These are phyloP conservation scores for Carpinus viminea DNA, from an alignment of 306 rosid genomes.

Conservation along the genomic window DNA sequence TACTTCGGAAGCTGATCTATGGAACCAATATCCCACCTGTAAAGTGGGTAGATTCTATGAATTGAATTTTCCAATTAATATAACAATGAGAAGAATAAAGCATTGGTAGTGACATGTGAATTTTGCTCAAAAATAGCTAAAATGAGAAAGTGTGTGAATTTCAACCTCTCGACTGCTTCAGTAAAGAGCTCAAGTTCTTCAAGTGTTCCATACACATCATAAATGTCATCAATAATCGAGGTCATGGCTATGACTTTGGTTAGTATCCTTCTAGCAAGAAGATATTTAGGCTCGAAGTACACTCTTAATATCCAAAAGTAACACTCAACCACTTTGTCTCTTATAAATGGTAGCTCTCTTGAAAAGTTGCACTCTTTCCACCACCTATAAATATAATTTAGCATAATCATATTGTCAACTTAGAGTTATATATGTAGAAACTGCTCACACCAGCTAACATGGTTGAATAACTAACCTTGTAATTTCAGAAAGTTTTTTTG, in stretches of 20 bases:
- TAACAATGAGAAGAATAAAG: background rate
- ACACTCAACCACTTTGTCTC: constrained; percentile 40
- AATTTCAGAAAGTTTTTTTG: constrained; percentile 34
- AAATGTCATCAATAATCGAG: constrained; percentile 42
- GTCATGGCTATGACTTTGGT: constrained; percentile 25
- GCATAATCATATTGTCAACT: background rate
- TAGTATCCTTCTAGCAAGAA: constrained; percentile 20
- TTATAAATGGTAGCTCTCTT: constrained; percentile 26
- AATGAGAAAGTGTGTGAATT: background rate
- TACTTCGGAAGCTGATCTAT: constrained; percentile 16
- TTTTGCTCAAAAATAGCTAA: background rate
- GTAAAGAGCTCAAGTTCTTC: constrained; percentile 50
- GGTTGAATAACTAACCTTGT: constrained; percentile 20
- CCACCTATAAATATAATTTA: constrained; percentile 32
- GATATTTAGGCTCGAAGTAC: constrained; percentile 32
- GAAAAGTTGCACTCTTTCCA: constrained; percentile 36
- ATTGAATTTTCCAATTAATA: background rate
- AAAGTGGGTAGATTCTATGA: background rate
- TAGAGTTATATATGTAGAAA: background rate
- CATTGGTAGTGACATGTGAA: too few relatives aligned
- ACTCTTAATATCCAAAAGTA: constrained; percentile 22
- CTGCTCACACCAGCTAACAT: background rate
- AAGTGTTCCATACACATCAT: constrained; percentile 49
- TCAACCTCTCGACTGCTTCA: constrained; percentile 42
- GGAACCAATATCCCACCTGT: constrained; percentile 3